These are phyloP conservation scores for Sapria himalayana DNA, from an alignment of 345 rosid genomes.

Conservation along the genomic window DNA sequence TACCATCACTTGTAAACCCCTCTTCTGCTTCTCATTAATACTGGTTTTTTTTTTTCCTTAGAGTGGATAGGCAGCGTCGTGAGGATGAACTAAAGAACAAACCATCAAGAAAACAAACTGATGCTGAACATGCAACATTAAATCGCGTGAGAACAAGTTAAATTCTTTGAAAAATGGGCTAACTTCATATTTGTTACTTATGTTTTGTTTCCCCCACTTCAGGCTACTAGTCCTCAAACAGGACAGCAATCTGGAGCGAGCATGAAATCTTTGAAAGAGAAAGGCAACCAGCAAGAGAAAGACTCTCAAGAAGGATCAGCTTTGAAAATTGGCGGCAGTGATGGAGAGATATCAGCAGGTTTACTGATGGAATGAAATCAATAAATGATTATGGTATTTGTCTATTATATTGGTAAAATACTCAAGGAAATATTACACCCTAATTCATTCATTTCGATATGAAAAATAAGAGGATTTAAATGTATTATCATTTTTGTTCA, in stretches of 20 bases:
- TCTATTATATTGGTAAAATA: no score
- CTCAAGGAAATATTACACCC: no score
- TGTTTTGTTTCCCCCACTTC: slow-evolving; percentile 7
- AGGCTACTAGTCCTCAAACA: slow-evolving; percentile 88
- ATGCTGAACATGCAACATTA: slow-evolving; percentile 66
- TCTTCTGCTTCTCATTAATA: background rate
- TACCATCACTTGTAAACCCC: no score
- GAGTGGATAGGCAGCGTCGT: slow-evolving; percentile 93
- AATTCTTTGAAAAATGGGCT: slow-evolving; percentile 4
- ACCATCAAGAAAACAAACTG: slow-evolving; percentile 67
- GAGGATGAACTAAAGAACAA: slow-evolving; percentile 80
- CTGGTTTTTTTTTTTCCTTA: slow-evolving; percentile 10
- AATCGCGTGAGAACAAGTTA: slow-evolving; percentile 36
- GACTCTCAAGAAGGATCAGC: slow-evolving; percentile 58
- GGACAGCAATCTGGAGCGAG: slow-evolving; percentile 53
- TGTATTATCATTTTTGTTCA: no score
- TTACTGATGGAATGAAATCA: slow-evolving; percentile 2
- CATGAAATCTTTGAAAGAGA: slow-evolving; percentile 75
- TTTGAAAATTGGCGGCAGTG: slow-evolving; percentile 78
- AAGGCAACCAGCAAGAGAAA: slow-evolving; percentile 42
- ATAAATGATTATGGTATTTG: no score
- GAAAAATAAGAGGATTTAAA: no score
- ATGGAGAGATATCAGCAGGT: slow-evolving; percentile 98
- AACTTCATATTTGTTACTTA: slow-evolving; percentile 3
- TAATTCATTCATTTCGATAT: no score